Percentiles rank a stretch among this genome's conserved stretches.
These are phyloP conservation scores for Scutellaria minor DNA, from an alignment of 257 asterid genomes.

Conservation along the genomic window DNA sequence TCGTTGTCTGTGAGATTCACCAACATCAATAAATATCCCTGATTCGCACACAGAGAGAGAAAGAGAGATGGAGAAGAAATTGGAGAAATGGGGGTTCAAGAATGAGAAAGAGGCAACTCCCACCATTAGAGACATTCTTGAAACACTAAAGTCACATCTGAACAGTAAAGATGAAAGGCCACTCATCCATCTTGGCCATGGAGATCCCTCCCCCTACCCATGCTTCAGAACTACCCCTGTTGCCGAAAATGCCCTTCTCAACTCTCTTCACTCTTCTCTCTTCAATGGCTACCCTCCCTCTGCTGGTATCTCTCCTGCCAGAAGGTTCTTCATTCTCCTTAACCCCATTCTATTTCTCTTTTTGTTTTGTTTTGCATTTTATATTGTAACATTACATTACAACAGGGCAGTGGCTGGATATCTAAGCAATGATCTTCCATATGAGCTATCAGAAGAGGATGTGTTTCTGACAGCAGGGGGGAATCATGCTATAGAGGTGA, in stretches of 20 bases:
- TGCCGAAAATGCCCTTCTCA: constrained; percentile 54
- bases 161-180: constrained; percentile 44
- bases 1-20: no score
- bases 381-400: no score
- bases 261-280: constrained; percentile 50
- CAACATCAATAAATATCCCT: background rate
- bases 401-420: constrained; percentile 66
- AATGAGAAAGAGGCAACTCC: constrained; percentile 28
- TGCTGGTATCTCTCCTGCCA: constrained; percentile 45
- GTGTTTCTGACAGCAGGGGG: constrained; percentile 65
- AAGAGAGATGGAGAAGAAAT: constrained; percentile 35
- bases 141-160: constrained; percentile 34
- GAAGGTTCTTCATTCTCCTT: constrained; percentile 42
- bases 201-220: constrained; percentile 68
- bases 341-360: background rate
- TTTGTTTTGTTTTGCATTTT: no score
- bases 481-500: constrained; percentile 66
- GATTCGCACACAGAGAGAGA: background rate
- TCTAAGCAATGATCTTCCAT: constrained; percentile 53
- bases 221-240: constrained; percentile 52
- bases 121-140: constrained; percentile 68
- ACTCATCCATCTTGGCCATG: constrained; percentile 62
- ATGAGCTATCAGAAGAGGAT: constrained; percentile 53
- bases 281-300: constrained; percentile 60
- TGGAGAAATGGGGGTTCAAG: constrained; percentile 46